A percentile compares a stretch with the other conserved stretches of the same genome.
phyloP scores from a whole-genome alignment of 1,139 yeast genomes.

The Diutina siamensis region DNA sequence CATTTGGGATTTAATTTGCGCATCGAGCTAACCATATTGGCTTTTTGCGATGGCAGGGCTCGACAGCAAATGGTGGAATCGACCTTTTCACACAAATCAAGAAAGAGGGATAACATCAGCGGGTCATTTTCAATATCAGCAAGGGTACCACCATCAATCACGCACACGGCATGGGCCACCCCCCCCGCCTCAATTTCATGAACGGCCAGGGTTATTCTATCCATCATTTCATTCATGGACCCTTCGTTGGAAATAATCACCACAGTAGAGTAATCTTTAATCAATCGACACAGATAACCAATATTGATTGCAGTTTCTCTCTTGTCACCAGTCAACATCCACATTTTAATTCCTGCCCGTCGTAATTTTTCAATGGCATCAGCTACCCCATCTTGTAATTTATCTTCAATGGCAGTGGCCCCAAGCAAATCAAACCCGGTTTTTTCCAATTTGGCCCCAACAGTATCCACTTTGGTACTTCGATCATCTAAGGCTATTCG shows the following conservation, averaged over 20 bases:
- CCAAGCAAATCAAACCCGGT: conserved; percentile 56
- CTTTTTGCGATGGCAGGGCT: conserved; percentile 95
- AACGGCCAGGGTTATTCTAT: conserved; percentile 47
- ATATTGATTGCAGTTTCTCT: conserved; percentile 96
- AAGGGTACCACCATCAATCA: conserved; percentile 84
- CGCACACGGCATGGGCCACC: conserved; percentile 90
- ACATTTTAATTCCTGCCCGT: conserved; percentile 85
- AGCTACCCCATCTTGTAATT: conserved; percentile 90
- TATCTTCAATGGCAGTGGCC: conserved; percentile 96
- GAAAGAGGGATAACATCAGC: conserved; percentile 58
- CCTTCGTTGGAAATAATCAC: conserved; percentile 60
- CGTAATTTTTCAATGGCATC: conserved; percentile 86
- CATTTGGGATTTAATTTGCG: conserved; percentile 50
- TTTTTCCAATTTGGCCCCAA: conserved; percentile 63
- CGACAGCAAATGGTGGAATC: conserved; percentile 93
- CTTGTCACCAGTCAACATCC: conserved; percentile 99
- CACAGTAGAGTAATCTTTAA: conserved; percentile 86
- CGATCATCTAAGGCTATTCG: conserved; percentile 67
- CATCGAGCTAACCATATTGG: conserved; percentile 73
- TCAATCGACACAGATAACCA: conserved; percentile 87
- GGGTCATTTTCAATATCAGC: conserved; percentile 61
- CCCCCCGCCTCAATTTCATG: conserved; percentile 51
- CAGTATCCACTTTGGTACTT: conserved; percentile 49
- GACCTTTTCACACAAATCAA: conserved; percentile 75
- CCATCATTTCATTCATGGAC: conserved; percentile 36